Base-by-base conservation (phyloP, 352 stramenopile species). In the Peronospora destructor region DNA sequence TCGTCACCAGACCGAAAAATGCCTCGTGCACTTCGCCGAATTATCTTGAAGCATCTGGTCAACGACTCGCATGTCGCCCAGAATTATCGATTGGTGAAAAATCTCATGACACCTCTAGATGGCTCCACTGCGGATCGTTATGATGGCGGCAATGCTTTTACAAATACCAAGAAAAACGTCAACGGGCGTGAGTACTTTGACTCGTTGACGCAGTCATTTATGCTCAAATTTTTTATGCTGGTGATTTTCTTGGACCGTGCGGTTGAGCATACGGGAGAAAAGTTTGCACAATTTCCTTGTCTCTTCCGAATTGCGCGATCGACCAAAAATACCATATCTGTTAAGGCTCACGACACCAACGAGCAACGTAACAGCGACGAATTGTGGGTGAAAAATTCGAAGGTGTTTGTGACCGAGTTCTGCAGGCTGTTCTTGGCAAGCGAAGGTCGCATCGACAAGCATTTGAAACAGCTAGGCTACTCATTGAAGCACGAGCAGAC, bases 381-480 rank as follows among this genome's bases (percentile, higher is more conserved):
- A 45, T 49, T 47, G n/a, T 58, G 73, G 26, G 69, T 97, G 17
- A 98, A 98, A 50, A 91, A 93, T 17, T 96, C 91, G 0, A 76
- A 91, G 44, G 72, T 86, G 16, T 76, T 98, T 26, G 71, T 98
- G n/a, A 76, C 78, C 0, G 80, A 91, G 21, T 90, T 99, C 21
- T 97, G 81, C 50, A 70, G 94, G 33, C 64, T 96, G 34, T 98
- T 96, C 62, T 61, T 99, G 21, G 83, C 80, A 6, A 80, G 76
- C 23, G 91, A 98, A 82, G 95, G 95, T 13, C 89, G 97, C 45
- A 94, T 98, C 44, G 77, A 98, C 33, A 94, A 91, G 25, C 95
- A 98, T 61, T 51, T 98, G 19, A 76, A 75, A 35, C 71, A 82
- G 17, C 56, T 95, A 16, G 83, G 94, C 14, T 91, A 98, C 43